Evolutionary conservation across 805 yeast species (phyloP).

Genomic region (Zygosaccharomyces gambellarensis): DNA sequence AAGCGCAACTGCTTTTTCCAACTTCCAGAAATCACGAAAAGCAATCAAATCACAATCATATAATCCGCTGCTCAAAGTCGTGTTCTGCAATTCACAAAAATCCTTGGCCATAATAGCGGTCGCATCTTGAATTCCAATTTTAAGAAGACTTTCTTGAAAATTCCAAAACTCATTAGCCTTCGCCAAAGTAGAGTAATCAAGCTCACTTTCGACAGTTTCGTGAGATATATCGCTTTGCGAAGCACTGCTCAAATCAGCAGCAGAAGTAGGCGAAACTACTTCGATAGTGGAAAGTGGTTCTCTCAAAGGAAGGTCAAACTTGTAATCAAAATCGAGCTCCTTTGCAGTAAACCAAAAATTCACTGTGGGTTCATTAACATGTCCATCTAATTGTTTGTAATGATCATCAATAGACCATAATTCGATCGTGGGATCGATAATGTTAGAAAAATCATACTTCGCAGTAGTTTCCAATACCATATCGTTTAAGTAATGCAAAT

Average conservation of each 20-base stretch:
- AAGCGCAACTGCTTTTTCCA: background rate
- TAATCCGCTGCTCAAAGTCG: background rate
- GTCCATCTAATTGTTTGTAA: background rate
- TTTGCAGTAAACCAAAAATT: background rate
- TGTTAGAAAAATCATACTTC: background rate
- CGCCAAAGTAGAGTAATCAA: background rate
- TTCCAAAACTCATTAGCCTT: background rate
- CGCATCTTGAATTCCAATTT: background rate
- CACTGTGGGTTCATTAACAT: background rate
- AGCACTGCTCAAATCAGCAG: background rate
- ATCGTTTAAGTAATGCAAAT: background rate
- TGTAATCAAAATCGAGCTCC: background rate
- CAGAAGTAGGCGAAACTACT: background rate
- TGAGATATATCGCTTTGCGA: background rate
- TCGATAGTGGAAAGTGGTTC: background rate
- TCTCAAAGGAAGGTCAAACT: background rate
- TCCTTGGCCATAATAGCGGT: background rate
- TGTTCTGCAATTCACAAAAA: background rate
- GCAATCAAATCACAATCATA: background rate
- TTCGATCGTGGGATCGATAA: slow-evolving; percentile 1
- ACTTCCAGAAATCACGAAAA: background rate
- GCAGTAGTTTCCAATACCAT: background rate
- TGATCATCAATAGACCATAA: background rate
- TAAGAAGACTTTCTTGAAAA: background rate
- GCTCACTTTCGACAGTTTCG: background rate